These are phyloP conservation scores for Marchantia paleacea DNA, from an alignment of 225 moss, liverwort and hornwort genomes.

Conservation along the genomic window DNA sequence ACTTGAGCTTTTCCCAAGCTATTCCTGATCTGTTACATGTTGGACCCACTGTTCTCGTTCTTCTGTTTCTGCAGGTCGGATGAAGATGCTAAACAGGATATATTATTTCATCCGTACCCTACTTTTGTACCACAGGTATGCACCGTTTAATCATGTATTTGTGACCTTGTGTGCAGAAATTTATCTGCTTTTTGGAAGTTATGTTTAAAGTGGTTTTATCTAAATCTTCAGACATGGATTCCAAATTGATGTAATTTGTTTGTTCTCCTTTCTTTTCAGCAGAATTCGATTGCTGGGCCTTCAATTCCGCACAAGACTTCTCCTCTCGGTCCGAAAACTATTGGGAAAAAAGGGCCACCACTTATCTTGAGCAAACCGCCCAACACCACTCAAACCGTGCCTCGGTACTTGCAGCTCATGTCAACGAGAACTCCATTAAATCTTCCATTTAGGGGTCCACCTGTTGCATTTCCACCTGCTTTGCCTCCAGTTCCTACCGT, in stretches of 20 bases:
- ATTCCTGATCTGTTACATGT: too few relatives aligned
- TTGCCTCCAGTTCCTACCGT: slow-evolving; percentile 21
- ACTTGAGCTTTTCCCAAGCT: background rate
- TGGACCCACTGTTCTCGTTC: too few relatives aligned
- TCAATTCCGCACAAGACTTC: slow-evolving; percentile 23
- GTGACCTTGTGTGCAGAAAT: too few relatives aligned
- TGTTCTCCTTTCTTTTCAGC: background rate
- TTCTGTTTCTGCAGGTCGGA: slow-evolving; percentile 55
- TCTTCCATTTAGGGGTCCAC: slow-evolving; percentile 21
- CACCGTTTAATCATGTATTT: too few relatives aligned
- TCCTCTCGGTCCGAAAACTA: slow-evolving; percentile 9
- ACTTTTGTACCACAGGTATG: slow-evolving; percentile 53
- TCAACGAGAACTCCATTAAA: slow-evolving; percentile 20
- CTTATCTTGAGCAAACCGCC: slow-evolving; percentile 38
- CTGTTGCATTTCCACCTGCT: slow-evolving; percentile 25
- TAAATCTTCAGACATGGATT: too few relatives aligned
- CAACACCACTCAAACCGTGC: background rate
- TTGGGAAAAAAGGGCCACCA: slow-evolving; percentile 39
- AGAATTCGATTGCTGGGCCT: slow-evolving; percentile 47
- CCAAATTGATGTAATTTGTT: too few relatives aligned
- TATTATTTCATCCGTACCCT: slow-evolving; percentile 80
- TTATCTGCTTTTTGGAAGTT: too few relatives aligned
- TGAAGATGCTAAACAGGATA: slow-evolving; percentile 61
- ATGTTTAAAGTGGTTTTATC: too few relatives aligned
- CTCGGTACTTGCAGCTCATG: slow-evolving; percentile 31